Percentiles rank a stretch among this genome's conserved stretches.
Evolutionary conservation across 768 basidiomycete species (phyloP).

Genomic region (Kondoa subrosea): DNA sequence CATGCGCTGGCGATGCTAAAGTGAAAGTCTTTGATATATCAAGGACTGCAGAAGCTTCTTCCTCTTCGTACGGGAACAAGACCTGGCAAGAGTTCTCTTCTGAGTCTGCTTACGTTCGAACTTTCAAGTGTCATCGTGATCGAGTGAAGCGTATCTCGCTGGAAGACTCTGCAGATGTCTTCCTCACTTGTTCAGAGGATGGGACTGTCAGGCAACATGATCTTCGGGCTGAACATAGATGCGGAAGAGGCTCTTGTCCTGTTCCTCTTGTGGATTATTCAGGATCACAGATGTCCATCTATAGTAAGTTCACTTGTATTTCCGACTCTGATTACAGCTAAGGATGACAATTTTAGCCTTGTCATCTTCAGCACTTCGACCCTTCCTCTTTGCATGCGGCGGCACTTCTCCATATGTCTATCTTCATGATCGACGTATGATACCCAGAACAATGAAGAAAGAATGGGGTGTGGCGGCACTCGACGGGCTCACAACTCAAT

Average conservation of each 20-base stretch:
- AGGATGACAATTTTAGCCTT: too few relatives aligned
- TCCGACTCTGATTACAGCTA: too few relatives aligned
- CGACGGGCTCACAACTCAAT: slow-evolving; percentile 18
- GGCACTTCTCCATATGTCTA: slow-evolving; percentile 23
- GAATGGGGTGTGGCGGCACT: slow-evolving; percentile 19
- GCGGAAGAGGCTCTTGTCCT: slow-evolving; percentile 10
- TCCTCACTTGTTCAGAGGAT: slow-evolving; percentile 28
- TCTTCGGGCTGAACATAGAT: slow-evolving; percentile 15
- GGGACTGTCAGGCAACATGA: slow-evolving; percentile 26
- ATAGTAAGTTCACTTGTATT: too few relatives aligned
- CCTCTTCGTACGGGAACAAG: neutral
- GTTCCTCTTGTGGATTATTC: slow-evolving; percentile 19
- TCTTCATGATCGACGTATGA: slow-evolving; percentile 28
- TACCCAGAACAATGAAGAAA: slow-evolving; percentile 5
- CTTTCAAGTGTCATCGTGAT: slow-evolving; percentile 22
- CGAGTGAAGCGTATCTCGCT: slow-evolving; percentile 25
- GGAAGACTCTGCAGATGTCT: slow-evolving; percentile 16
- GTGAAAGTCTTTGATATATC: slow-evolving; percentile 26
- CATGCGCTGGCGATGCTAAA: slow-evolving; percentile 20
- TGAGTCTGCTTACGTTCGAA: slow-evolving; percentile 5
- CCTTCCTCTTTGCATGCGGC: slow-evolving; percentile 26
- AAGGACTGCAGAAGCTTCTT: neutral
- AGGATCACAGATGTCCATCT: slow-evolving; percentile 13
- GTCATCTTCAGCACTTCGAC: slow-evolving; percentile 18
- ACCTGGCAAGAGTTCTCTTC: neutral